Evolutionary conservation across 805 yeast species (phyloP), one percentile per base, ranked within the genome.

Genomic region (Cyberlindnera meyerae): DNA sequence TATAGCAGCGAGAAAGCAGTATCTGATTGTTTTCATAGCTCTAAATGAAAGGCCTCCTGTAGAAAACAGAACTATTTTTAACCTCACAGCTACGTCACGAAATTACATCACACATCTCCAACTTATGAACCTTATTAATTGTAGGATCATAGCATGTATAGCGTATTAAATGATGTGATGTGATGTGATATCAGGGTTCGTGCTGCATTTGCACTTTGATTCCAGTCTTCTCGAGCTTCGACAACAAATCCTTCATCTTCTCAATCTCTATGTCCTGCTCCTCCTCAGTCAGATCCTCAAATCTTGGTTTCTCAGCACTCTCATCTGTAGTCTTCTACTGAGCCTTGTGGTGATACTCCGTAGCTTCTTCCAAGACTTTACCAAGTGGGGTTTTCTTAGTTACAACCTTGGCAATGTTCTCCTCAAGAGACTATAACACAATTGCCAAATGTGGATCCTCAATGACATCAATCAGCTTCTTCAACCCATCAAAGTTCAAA

Each of bases 251-350:
- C 24, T 40, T 43, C 40, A 54, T 47, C 35, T 53, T 46, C 11
- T 45, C 46, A 16, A 54, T 29, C 31, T 52, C 58, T n/a, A 33
- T 34, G 20, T 54, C 56, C 31, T 54, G 55, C 29, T 54, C 58
- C 18, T 39, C 47, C 14, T 43, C 47, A 2, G 50, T 36, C 24
- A 54, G 27, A n/a, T 52, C 56, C 16, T 52, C 55, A 40, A 54
- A 48, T 21, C 53, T 25, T 17, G 54, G 54, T 3, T 33, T 34
- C 11, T 33, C 28, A 11, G 17, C 31, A 11, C 31, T 37, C 17
- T 24, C 30, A 21, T 36, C 22, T 8, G 22, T 20, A 9, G 9
- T 31, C n/a, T n/a, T n/a, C n/a, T n/a, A n/a, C n/a, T n/a, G n/a
- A 5, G 18, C 17, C 8, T 13, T 21, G 6, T 39, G 22, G 18